These are phyloP conservation scores for Cladophialophora chaetospira DNA, from an alignment of 2,329 filamentous ascomycete species.

Conservation along the genomic window DNA sequence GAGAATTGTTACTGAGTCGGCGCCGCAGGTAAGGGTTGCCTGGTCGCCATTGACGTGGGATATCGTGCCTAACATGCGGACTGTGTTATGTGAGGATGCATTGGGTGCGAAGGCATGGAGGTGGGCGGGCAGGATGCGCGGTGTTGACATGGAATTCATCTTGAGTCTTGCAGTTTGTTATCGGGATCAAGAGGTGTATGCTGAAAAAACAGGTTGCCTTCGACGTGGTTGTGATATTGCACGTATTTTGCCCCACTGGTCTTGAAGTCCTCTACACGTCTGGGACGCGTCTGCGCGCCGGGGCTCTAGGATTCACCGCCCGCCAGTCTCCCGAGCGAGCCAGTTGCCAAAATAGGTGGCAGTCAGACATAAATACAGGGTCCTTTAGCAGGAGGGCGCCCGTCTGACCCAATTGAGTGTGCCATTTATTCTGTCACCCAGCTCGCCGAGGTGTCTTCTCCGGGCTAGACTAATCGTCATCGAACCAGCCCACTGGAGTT, in stretches of 20 bases:
- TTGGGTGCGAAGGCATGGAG: constrained; percentile 72
- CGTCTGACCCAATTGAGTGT: too few relatives aligned
- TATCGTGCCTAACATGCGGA: constrained; percentile 85
- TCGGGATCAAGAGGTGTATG: neutral
- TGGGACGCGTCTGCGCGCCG: neutral
- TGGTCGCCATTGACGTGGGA: constrained; percentile 77
- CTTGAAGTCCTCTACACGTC: neutral
- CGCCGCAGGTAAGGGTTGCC: constrained; percentile 74
- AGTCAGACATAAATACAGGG: too few relatives aligned
- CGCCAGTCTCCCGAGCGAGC: too few relatives aligned
- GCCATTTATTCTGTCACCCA: too few relatives aligned
- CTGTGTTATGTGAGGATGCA: constrained; percentile 59
- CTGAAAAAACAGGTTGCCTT: neutral
- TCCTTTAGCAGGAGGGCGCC: too few relatives aligned
- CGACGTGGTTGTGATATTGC: neutral
- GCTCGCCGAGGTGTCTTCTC: neutral
- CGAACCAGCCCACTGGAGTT: neutral
- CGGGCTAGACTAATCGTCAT: neutral
- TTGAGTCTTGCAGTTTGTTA: neutral
- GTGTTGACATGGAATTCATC: constrained; percentile 63
- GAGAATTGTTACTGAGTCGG: constrained; percentile 70
- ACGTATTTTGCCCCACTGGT: neutral
- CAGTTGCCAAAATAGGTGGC: too few relatives aligned
- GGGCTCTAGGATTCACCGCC: neutral
- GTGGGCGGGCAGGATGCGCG: constrained; percentile 79